Evolutionary conservation across 1,284 basidiomycete genomes (phyloP), one percentile per base, ranked within the genome.

Genomic region (Trametes versicolor): DNA sequence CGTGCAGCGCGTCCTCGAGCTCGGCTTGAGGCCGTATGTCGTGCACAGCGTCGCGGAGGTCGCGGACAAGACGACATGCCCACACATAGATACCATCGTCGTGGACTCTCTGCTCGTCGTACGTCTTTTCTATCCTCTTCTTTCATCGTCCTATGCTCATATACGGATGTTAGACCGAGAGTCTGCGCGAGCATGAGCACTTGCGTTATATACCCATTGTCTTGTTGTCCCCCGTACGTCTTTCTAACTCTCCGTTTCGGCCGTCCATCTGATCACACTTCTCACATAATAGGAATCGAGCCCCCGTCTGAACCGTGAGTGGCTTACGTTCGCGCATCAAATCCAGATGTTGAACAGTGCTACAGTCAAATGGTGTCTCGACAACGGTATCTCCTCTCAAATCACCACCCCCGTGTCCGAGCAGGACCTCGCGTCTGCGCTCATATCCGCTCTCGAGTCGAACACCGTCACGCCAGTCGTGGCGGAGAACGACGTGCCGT

Each of bases 171-270:
- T 68, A 95, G 93, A 95, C 94, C 8, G 94, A 98, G 74, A 89
- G 87, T 72, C 85, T 99, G 69, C 86, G 97, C 60, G 96, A 97
- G 73, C 89, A 95, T 70, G 98, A 99, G 76, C 95, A 98, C 75
- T 81, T 99, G 62, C 88, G 97, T 57, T 99, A 99, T 76, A 98
- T 99, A 68, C 98, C 98, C 1, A 94, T 98, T 70, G 96, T 99
- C 19, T 86, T 99, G n/a, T 86, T 99, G 47, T 91, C 94, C 9
- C 93, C 94, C 3, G 81, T 83, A 68, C 72, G 82, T 78, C 13
- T 12, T 5, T 25, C 3, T 8, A 17, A 4, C 7, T 48, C 23
- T 27, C 43, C 19, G 32, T n/a, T 8, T 58, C 41, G 17, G 62
- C 19, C 27, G 36, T 34, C 15, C 58, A 23, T 41, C 7, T 29